phyloP scores from a whole-genome alignment of 306 rosid genomes.

The Quercus wislizeni region DNA sequence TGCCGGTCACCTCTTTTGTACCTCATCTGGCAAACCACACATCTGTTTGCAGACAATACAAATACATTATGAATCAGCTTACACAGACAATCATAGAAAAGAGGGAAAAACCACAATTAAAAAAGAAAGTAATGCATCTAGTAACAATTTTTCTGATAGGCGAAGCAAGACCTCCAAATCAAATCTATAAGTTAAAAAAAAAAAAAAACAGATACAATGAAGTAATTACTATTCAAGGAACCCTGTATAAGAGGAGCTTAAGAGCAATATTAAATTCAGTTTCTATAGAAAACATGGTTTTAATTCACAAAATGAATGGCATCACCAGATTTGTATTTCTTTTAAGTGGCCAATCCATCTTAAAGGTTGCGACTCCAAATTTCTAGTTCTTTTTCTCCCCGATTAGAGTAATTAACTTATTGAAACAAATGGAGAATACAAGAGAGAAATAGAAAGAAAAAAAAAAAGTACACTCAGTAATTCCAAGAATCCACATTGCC shows the following conservation, averaged over 20 bases:
- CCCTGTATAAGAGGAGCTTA: background rate
- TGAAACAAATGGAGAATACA: too few species aligned
- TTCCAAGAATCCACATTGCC: too few species aligned
- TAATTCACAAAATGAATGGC: too few species aligned
- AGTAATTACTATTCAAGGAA: background rate
- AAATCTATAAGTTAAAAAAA: background rate
- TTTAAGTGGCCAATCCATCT: too few species aligned
- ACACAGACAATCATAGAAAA: background rate
- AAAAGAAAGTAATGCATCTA: background rate
- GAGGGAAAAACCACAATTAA: background rate
- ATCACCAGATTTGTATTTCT: too few species aligned
- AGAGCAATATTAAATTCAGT: background rate
- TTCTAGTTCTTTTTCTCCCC: too few species aligned
- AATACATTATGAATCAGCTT: background rate
- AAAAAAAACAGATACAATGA: background rate
- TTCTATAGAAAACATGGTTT: too few species aligned
- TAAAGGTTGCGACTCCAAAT: too few species aligned
- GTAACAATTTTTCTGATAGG: background rate
- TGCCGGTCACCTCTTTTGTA: constrained; percentile 82
- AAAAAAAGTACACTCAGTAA: too few species aligned
- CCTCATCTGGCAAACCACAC: constrained; percentile 91
- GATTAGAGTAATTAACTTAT: too few species aligned
- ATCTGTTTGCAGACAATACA: constrained; percentile 38
- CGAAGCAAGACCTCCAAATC: background rate
- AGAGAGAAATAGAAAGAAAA: too few species aligned